Evolutionary conservation across 805 yeast genomes (phyloP), one percentile per base, ranked within the genome.

Genomic region (Candida morakotiae): DNA sequence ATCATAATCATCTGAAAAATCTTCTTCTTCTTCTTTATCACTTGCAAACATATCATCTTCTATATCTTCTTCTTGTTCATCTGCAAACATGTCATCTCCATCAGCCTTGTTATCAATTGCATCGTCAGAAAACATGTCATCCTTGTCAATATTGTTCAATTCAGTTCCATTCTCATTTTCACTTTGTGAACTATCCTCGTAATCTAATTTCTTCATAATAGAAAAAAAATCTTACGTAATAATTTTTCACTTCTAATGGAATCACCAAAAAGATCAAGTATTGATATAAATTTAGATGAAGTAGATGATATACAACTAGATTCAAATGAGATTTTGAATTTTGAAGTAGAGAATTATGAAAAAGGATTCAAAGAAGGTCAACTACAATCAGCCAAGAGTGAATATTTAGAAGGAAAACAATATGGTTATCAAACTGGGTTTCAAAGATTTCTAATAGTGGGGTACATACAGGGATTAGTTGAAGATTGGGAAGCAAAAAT

Each of bases 371-470:
- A 60, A 34, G 93, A 86, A 43, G 98, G 96, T 1, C 72, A 72
- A 27, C 58, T 62, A 4, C 82, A 75, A 35, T 83, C 87, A 0
- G 62, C 77, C 1, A 57, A 55, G 33, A 73, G 78, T 29, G 88
- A 87, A 33, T 68, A 60, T 35, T 45, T 67, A 2, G 96, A 88
- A 53, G 97, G 96, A 1, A 83, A 81, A 51, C 87, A 86, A 51
- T 81, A 79, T 46, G 98, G 98, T 0, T 69, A 79, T 29, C 93
- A 83, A 52, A 80, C 84, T 0, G 87, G 87, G 0, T 83, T 78
- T 49, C 93, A 83, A 56, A 60, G 85, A 41, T 81, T 75, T 48
- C 46, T 86, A 2, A 53, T 85, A 0, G 53, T 88, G 1, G 97
- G 97, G 0, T 80, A 84, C 39, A 67, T 83, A 27, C 54, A 69